phyloP scores from a whole-genome alignment of 768 basidiomycete genomes.

The Suillus clintonianus region DNA sequence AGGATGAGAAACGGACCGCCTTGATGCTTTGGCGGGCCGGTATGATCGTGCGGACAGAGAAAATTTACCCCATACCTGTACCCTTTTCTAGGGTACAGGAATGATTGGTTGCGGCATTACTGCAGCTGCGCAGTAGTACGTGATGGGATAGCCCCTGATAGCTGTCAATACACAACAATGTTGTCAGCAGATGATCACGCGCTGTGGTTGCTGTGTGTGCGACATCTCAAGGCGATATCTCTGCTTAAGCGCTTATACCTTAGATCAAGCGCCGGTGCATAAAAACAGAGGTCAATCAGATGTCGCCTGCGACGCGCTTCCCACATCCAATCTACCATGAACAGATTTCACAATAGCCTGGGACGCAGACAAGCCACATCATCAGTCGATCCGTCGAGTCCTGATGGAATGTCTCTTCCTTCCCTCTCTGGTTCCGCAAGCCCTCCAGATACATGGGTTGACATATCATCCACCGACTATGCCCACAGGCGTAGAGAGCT shows the following conservation, averaged over 20 bases:
- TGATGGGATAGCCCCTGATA: not conserved
- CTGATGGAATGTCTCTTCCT: not conserved
- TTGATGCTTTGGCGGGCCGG: too few relatives aligned
- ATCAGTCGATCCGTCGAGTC: not conserved
- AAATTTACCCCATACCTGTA: too few relatives aligned
- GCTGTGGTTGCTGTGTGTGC: not conserved
- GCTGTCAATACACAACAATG: not conserved
- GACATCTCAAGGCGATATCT: not conserved
- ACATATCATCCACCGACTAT: slow-evolving; percentile 39
- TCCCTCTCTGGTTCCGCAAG: not conserved
- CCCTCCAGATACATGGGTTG: not conserved
- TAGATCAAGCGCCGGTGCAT: not conserved
- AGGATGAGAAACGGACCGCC: too few relatives aligned
- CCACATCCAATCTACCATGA: not conserved
- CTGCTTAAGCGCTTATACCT: too few relatives aligned
- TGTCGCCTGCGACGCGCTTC: not conserved
- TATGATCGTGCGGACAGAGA: too few relatives aligned
- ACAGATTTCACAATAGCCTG: not conserved
- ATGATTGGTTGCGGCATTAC: too few relatives aligned
- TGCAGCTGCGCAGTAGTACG: too few relatives aligned
- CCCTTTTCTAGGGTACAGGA: too few relatives aligned
- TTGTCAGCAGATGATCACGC: not conserved
- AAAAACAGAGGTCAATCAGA: not conserved
- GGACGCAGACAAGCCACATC: not conserved
- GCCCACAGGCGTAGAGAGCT: slow-evolving; percentile 40